Evolutionary conservation across 148 eudicot species (phyloP), one percentile per base, ranked within the genome.

Genomic region (Agrostemma githago): DNA sequence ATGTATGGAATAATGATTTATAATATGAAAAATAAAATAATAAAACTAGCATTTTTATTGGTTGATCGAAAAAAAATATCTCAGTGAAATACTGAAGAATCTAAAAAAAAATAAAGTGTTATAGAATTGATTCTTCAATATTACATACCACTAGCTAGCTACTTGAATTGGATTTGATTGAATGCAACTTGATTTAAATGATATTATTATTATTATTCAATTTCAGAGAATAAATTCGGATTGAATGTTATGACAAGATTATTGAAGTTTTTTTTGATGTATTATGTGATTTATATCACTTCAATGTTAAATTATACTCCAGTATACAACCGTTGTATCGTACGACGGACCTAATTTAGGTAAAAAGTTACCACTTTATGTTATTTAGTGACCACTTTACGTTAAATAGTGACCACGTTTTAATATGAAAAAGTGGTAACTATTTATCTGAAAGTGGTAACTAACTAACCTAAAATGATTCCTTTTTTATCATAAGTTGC

Each of bases 81-180:
- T 44, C 39, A 46, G 4, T 44, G 38, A 54, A 67, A 6, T 20
- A 67, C 11, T 46, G 9, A 77, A 41, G 21, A 71, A 62, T 59
- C 5, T 62, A 12, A 62, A 38, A 51, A 46, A 53, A 5, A 39
- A 11, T 37, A 39, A 26, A n/a, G 51, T 37, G 70, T 54, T 38
- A 63, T 37, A 70, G 70, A 70, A 60, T 77, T 62, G 53, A 77
- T 77, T 77, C 79, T 54, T 54, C 64, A 39, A 6, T 71, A 63
- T 71, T 16, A 11, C 75, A 26, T 26, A 26, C 34, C 34, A 26
- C 34, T 26, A 26, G 34, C 34, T 26, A 26, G 34, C 34, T 34
- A 7, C 42, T 64, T 54, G 57, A 17, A 71, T 54, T 72, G 57
- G 58, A 68, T 68, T 58, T 19, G 34, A 26, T 26, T 26, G 34